Percentiles rank a stretch among this genome's conserved stretches.
phyloP scores from a whole-genome alignment of 2,329 filamentous ascomycete genomes.

The Colletotrichum incanum region DNA sequence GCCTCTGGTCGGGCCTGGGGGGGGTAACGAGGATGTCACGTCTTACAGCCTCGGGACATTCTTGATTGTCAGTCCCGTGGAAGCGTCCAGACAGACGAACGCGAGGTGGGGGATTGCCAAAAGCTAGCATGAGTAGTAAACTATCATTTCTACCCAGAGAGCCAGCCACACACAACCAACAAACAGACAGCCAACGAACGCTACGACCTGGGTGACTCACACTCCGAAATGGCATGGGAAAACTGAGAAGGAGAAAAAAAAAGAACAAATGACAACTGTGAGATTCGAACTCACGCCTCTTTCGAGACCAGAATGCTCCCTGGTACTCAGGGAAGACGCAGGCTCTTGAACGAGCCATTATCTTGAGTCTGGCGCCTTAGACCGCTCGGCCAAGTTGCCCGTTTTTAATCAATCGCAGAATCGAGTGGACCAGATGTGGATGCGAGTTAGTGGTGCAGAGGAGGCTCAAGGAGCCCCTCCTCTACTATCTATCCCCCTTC shows the following conservation, averaged over 20 bases:
- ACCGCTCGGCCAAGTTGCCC: constrained; percentile 43
- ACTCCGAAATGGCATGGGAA: background rate
- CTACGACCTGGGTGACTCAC: background rate
- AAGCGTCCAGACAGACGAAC: background rate
- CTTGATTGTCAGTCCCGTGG: background rate
- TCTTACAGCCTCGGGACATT: background rate
- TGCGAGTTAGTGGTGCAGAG: fast-evolving
- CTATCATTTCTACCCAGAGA: background rate
- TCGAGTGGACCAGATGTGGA: constrained; percentile 13
- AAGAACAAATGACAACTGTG: constrained; percentile 38
- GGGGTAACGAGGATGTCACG: background rate
- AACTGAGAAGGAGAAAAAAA: background rate
- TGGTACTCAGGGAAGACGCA: constrained; percentile 3
- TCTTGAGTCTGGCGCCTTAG: constrained; percentile 44
- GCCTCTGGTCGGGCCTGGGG: background rate
- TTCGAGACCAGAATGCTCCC: constrained; percentile 42
- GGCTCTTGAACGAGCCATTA: background rate
- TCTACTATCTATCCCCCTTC: too few relatives aligned
- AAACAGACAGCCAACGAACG: background rate
- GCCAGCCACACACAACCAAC: too few relatives aligned
- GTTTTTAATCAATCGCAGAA: background rate
- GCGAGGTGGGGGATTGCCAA: background rate
- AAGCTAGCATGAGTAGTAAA: background rate
- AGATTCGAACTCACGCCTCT: constrained; percentile 44
- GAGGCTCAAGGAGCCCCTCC: background rate